Base-by-base conservation (phyloP, 2,329 filamentous ascomycete genomes). In the Beauveria bassiana region DNA sequence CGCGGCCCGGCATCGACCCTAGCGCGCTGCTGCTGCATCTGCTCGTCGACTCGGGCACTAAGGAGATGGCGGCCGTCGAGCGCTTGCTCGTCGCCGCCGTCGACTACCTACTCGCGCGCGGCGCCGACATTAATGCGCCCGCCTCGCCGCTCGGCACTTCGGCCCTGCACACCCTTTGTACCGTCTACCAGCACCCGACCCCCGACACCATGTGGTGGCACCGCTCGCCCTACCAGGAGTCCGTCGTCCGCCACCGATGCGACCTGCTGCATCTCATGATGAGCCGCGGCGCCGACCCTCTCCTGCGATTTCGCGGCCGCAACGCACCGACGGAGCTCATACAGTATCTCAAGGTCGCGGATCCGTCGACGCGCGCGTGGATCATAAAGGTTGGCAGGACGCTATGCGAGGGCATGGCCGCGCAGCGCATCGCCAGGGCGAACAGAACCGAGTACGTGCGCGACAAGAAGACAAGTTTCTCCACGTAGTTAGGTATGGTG, bases 201-300 rank as follows among this genome's bases (percentile, higher is more conserved):
- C 57, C 57, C 5, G 57, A 59, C 47, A 52, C n/a, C 18, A 20
- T 52, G 47, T 59, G 57, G 57, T 59, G 57, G 57, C 34, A 52
- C 26, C 57, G 57, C 38, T 52, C 57, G 10, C 57, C 57, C 16
- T 59, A 52, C 57, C 57, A 59, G 24, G 31, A 28, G 5, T 3
- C 47, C 0, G 57, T 59, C 20, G 57, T 59, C 34, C 22, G 52
- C 14, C 57, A 59, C 47, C 57, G 57, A 14, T 24, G 24, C 16
- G 57, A 43, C 14, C 38, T 59, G 22, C n/a, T 59, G 18, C 57
- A 42, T 4, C 34, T 59, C 1, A 59, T 59, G 57, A 59, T 59
- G 57, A 59, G 57, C 57, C 57, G 57, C 24, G 57, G 57, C 38
- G 57, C 57, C 2, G 57, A 59, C 20, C 57, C 57, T 7, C 57